phyloP scores from a whole-genome alignment of 169 alveolate species.

The Cryptosporidium baileyi region DNA sequence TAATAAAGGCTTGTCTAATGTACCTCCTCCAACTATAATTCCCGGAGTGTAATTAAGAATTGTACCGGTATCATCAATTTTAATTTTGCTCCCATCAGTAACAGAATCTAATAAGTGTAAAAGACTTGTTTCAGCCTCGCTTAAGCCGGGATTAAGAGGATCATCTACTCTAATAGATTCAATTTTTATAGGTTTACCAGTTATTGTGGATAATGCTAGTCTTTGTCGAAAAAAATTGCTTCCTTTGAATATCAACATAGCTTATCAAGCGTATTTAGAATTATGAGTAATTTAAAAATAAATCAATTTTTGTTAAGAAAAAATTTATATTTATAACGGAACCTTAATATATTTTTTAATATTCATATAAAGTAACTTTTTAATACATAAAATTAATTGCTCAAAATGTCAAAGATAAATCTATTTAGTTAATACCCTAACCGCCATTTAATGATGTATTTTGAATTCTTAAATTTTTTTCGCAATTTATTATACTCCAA shows the following conservation, averaged over 20 bases:
- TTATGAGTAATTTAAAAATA: no score
- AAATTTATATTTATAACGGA: no score
- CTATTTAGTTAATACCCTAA: not conserved
- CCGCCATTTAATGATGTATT: not conserved
- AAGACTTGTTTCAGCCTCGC: slow-evolving; percentile 80
- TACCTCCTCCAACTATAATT: slow-evolving; percentile 81
- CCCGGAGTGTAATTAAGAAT: slow-evolving; percentile 85
- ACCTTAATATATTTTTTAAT: no score
- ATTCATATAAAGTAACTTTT: no score
- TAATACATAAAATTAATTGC: no score
- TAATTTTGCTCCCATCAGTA: slow-evolving; percentile 82
- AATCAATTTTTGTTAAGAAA: no score
- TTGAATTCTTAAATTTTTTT: not conserved
- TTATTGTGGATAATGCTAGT: slow-evolving; percentile 71
- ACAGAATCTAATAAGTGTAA: slow-evolving; percentile 80
- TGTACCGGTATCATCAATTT: slow-evolving; percentile 87
- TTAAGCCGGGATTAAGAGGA: slow-evolving; percentile 81
- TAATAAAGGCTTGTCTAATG: slow-evolving; percentile 69
- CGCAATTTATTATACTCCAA: not conserved
- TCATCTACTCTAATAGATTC: slow-evolving; percentile 78
- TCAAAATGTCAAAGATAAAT: slow-evolving; percentile 1
- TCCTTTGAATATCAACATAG: slow-evolving; percentile 32
- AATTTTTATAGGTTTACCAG: slow-evolving; percentile 70
- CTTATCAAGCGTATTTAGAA: no score
- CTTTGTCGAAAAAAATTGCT: slow-evolving; percentile 72